These are phyloP conservation scores for Xylaria venustula DNA, from an alignment of 495 filamentous ascomycete species.

Conservation along the genomic window DNA sequence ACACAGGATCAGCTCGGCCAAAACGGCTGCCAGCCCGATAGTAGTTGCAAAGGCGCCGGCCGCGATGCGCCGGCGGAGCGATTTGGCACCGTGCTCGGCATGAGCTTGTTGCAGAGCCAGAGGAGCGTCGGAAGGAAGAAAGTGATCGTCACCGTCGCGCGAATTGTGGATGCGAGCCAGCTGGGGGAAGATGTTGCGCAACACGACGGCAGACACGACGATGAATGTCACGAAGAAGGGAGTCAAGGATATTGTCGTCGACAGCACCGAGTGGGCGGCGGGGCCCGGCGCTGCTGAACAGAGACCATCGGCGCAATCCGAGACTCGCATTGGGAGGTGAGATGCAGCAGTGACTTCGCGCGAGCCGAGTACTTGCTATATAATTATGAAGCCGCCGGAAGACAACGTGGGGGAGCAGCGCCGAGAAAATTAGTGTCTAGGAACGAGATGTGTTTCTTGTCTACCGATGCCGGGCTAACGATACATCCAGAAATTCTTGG, in stretches of 20 bases:
- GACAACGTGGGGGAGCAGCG: not conserved
- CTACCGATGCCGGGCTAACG: constrained; percentile 11
- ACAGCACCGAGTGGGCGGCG: constrained; percentile 23
- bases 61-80: constrained; percentile 51
- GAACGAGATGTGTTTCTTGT: not conserved
- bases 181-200: constrained; percentile 62
- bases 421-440: not conserved
- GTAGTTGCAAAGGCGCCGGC: constrained; percentile 67
- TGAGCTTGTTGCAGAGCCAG: constrained; percentile 46
- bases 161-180: constrained; percentile 52
- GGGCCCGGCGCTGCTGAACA: constrained; percentile 31
- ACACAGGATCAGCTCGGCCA: constrained; percentile 73
- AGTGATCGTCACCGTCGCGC: constrained; percentile 49
- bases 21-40: constrained; percentile 67
- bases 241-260: constrained; percentile 35
- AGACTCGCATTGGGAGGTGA: constrained; percentile 22
- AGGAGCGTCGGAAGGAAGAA: constrained; percentile 53
- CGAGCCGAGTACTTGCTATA: not conserved
- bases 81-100: constrained; percentile 47
- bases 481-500: constrained; percentile 1
- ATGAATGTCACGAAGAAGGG: constrained; percentile 35
- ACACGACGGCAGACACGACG: constrained; percentile 44
- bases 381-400: not conserved
- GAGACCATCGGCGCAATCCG: constrained; percentile 32
- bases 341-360: not conserved